phyloP scores from a whole-genome alignment of 768 basidiomycete genomes.

The Boletus rufocinnamomeus region DNA sequence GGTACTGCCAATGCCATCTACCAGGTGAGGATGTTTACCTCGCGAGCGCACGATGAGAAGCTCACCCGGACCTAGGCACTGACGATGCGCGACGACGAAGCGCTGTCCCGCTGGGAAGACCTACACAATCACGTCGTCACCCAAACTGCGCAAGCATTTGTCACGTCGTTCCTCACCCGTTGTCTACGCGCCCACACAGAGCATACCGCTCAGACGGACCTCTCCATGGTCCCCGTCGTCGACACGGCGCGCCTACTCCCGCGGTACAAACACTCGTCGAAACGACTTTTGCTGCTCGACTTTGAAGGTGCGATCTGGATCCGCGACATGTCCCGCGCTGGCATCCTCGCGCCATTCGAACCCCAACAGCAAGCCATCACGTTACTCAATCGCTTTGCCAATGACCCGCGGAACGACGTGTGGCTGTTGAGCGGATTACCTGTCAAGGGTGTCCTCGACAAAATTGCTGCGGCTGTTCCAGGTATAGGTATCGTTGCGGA shows the following conservation, averaged over 20 bases:
- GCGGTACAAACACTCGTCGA: constrained; percentile 63
- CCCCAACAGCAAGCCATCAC: constrained; percentile 43
- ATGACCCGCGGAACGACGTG: constrained; percentile 71
- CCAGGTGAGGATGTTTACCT: constrained; percentile 33
- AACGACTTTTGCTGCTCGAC: constrained; percentile 71
- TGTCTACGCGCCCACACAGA: constrained; percentile 73
- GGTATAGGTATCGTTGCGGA: constrained; percentile 83
- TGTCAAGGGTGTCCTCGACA: constrained; percentile 62
- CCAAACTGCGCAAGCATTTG: constrained; percentile 85
- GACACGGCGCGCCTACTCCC: constrained; percentile 58
- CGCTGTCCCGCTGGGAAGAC: constrained; percentile 77
- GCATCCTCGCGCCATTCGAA: constrained; percentile 44
- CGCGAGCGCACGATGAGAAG: background rate
- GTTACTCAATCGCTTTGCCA: constrained; percentile 56
- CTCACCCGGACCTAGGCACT: constrained; percentile 47
- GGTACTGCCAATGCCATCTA: constrained; percentile 83
- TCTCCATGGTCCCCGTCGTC: constrained; percentile 40
- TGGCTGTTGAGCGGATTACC: constrained; percentile 81
- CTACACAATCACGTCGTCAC: constrained; percentile 83
- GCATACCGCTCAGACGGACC: constrained; percentile 43
- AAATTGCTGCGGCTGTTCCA: constrained; percentile 59
- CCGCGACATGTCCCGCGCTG: constrained; percentile 52
- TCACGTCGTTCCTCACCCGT: constrained; percentile 74
- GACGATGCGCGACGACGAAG: constrained; percentile 77
- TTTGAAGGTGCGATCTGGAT: constrained; percentile 82